Evolutionary conservation across 2,329 filamentous ascomycete species (phyloP), one percentile per base, ranked within the genome.

Genomic region (Parasarocladium wereldwijsianum): DNA sequence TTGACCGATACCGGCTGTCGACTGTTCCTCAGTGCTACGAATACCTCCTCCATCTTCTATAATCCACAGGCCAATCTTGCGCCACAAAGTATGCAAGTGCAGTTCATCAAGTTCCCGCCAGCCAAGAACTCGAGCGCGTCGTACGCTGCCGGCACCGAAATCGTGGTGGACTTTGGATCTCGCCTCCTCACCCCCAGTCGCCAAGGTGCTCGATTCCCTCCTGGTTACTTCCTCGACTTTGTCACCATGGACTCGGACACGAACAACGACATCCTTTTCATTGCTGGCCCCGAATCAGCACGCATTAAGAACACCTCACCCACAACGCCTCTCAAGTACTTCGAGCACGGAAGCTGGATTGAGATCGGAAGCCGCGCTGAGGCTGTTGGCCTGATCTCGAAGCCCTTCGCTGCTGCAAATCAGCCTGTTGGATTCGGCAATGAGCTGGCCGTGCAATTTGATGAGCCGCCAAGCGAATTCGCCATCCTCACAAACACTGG

Each of bases 1-100:
- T 76, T 86, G 10, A 96, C 87, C 1, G 77, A 78, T 34, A 92
- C 84, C 1, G 90, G 92, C 13, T 93, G 86, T 47, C 75, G 90
- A 14, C 70, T 98, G 4, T 96, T 90, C 50, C 66, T 98, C 32
- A 96, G 85, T 46, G 84, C 87, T 5, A 93, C 85, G 0, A 79
- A 78, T 38, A 78, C 83, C 12, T 70, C 73, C 2, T 79, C 64
- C 0, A 76, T 77, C 56, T 68, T 64, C 49, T 62, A 71, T 17
- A 66, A 65, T 10, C 67, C 68, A 14, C 63, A 69, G 13, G 65
- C 70, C 6, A 76, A 65, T 34, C 51, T 64, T 34, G 75, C 81
- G 1, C 86, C 90, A 1, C 86, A 82, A 42, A 94, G 84, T 54
- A 94, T 98, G 84, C 86, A 94, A 52, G 75, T 94, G n/a, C 80